Conservation (phyloP, 352 stramenopile genomes). For the Phytophthora pluvialis region DNA sequence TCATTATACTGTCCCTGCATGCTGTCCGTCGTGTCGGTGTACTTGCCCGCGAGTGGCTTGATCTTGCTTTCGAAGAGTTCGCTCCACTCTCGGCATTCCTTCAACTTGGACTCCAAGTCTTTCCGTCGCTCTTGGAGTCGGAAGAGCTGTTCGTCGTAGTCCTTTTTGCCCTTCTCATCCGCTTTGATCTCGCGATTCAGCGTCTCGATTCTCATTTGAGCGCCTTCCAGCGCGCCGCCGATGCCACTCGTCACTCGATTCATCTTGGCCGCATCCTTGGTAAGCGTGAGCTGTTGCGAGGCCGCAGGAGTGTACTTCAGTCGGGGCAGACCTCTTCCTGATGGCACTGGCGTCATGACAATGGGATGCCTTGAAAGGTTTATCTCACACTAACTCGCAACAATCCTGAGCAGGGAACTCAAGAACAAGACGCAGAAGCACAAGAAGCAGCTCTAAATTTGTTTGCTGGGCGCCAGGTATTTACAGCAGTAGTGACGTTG, state of each 20-base stretch:
- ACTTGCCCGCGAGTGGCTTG: conserved; percentile 69
- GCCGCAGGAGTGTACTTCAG: conserved; percentile 58
- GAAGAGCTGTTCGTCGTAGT: conserved; percentile 82
- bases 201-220: conserved; percentile 65
- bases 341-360: conserved; percentile 22
- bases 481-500: conserved; percentile 3
- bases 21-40: conserved; percentile 71
- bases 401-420: neutral
- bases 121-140: conserved; percentile 53
- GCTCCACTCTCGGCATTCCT: conserved; percentile 65
- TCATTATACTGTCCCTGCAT: conserved; percentile 89
- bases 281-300: conserved; percentile 50
- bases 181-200: conserved; percentile 75
- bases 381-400: too few species aligned
- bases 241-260: conserved; percentile 80
- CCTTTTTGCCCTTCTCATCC: conserved; percentile 80
- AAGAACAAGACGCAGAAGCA: conserved; percentile 14
- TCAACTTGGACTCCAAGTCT: conserved; percentile 65
- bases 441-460: conserved; percentile 14
- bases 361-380: neutral
- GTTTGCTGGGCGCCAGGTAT: neutral
- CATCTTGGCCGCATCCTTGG: conserved; percentile 70
- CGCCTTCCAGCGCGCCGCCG: conserved; percentile 61
- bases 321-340: conserved; percentile 42
- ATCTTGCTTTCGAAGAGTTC: conserved; percentile 78